A percentile compares a stretch with the other conserved stretches of the same genome.
Conservation (phyloP, 2,329 filamentous ascomycete genomes). For the Cladosporium austrohemisphaericum region DNA sequence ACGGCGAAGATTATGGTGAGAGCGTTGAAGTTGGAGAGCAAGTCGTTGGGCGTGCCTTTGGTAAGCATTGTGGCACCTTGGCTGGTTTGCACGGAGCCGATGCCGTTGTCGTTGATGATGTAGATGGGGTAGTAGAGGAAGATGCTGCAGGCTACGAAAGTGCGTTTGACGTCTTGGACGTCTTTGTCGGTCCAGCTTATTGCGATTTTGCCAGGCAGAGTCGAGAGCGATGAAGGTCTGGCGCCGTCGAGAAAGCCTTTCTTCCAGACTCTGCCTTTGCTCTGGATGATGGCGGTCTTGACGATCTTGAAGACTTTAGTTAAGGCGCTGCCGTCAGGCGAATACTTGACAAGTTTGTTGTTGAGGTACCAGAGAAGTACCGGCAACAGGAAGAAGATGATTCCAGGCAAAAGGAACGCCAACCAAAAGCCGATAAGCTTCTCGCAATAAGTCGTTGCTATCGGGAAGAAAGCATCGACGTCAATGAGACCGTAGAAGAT, state of each 20-base stretch:
- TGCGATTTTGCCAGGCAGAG: slow-evolving; percentile 23
- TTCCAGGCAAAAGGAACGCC: slow-evolving; percentile 58
- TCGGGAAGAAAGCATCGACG: slow-evolving; percentile 62
- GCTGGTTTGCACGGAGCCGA: neutral
- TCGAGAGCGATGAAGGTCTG: slow-evolving; percentile 22
- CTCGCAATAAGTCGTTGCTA: slow-evolving; percentile 66
- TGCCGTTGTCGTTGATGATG: slow-evolving; percentile 12
- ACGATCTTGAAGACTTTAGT: slow-evolving; percentile 24
- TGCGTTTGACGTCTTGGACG: slow-evolving; percentile 59
- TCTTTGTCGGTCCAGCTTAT: slow-evolving; percentile 71
- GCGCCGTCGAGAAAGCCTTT: slow-evolving; percentile 22
- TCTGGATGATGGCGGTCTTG: slow-evolving; percentile 21
- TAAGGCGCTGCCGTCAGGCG: slow-evolving; percentile 23
- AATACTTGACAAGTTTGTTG: slow-evolving; percentile 22
- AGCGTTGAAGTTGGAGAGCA: slow-evolving; percentile 41
- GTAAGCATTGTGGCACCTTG: slow-evolving; percentile 22
- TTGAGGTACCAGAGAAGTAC: slow-evolving; percentile 26
- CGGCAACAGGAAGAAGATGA: slow-evolving; percentile 54
- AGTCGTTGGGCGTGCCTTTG: slow-evolving; percentile 42
- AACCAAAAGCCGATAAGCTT: slow-evolving; percentile 62
- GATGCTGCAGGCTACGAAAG: slow-evolving; percentile 52
- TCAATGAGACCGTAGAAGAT: slow-evolving; percentile 72
- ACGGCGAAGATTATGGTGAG: slow-evolving; percentile 43
- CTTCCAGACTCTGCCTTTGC: slow-evolving; percentile 24
- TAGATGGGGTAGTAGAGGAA: slow-evolving; percentile 51